phyloP scores from a whole-genome alignment of 441 rosid genomes.

The Gossypium schwendimanii region DNA sequence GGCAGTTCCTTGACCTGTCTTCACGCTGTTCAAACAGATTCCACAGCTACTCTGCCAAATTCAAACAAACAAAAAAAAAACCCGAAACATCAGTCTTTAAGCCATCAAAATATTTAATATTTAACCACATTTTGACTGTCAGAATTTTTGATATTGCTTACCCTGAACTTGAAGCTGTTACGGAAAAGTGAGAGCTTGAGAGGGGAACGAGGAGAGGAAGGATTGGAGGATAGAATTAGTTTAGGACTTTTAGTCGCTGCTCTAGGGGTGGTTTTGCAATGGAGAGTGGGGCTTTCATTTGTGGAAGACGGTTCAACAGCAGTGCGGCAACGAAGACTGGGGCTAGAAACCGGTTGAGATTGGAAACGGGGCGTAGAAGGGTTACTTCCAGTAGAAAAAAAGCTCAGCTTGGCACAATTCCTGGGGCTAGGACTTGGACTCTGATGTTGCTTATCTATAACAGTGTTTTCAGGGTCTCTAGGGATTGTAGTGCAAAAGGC shows the following conservation, averaged over 20 bases:
- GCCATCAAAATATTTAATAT: neutral
- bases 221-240: slow-evolving; percentile 30
- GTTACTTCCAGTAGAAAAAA: slow-evolving; percentile 54
- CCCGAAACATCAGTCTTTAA: neutral
- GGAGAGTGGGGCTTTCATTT: slow-evolving; percentile 33
- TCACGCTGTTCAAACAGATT: slow-evolving; percentile 56
- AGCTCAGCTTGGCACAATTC: slow-evolving; percentile 47
- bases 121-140: neutral
- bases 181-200: slow-evolving; percentile 60
- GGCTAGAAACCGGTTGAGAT: slow-evolving; percentile 39
- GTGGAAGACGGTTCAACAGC: slow-evolving; percentile 13
- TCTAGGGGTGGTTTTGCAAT: slow-evolving; percentile 41
- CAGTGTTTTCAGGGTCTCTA: slow-evolving; percentile 41
- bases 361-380: slow-evolving; percentile 56
- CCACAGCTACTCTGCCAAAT: slow-evolving; percentile 51
- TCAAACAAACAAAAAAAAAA: neutral
- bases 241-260: slow-evolving; percentile 24
- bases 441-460: slow-evolving; percentile 27
- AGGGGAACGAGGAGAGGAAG: slow-evolving; percentile 58
- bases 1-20: slow-evolving; percentile 59
- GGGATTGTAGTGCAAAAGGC: slow-evolving; percentile 84
- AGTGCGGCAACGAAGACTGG: slow-evolving; percentile 45
- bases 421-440: slow-evolving; percentile 47
- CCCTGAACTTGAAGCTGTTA: slow-evolving; percentile 68
- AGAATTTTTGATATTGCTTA: slow-evolving; percentile 20